Evolutionary conservation across 257 asterid species (phyloP).

Genomic region (Thymus quinquecostatus): DNA sequence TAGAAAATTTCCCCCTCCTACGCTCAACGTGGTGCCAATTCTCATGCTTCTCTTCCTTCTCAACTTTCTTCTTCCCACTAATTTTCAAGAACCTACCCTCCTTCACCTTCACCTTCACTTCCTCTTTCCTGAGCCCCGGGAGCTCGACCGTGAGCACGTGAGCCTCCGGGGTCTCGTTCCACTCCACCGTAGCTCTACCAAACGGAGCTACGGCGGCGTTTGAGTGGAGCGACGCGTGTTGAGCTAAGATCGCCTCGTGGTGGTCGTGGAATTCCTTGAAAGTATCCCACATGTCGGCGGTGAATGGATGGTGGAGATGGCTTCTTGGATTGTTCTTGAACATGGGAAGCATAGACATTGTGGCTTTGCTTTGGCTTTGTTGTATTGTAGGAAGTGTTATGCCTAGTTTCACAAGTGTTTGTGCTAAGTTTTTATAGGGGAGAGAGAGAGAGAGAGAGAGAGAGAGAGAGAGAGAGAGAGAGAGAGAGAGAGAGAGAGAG

Average conservation of each 20-base stretch:
- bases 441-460: neutral
- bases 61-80: constrained; percentile 37
- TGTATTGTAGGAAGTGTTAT: neutral
- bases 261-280: constrained; percentile 20
- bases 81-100: constrained; percentile 42
- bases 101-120: constrained; percentile 44
- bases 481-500: neutral
- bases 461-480: neutral
- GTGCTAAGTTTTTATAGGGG: constrained; percentile 27
- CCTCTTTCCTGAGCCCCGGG: constrained; percentile 47
- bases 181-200: constrained; percentile 25
- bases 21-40: constrained; percentile 43
- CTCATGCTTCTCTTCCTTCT: constrained; percentile 43
- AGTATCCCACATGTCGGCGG: constrained; percentile 28
- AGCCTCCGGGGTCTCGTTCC: constrained; percentile 48
- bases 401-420: neutral
- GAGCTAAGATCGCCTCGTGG: neutral
- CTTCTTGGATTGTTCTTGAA: constrained; percentile 28
- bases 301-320: constrained; percentile 32
- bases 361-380: neutral
- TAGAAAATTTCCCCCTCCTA: constrained; percentile 35
- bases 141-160: constrained; percentile 38
- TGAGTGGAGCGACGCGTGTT: constrained; percentile 7
- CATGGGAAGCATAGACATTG: constrained; percentile 30
- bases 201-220: constrained; percentile 9